Evolutionary conservation across 2,329 filamentous ascomycete species (phyloP).

Genomic region (Trichophaea hybrida): DNA sequence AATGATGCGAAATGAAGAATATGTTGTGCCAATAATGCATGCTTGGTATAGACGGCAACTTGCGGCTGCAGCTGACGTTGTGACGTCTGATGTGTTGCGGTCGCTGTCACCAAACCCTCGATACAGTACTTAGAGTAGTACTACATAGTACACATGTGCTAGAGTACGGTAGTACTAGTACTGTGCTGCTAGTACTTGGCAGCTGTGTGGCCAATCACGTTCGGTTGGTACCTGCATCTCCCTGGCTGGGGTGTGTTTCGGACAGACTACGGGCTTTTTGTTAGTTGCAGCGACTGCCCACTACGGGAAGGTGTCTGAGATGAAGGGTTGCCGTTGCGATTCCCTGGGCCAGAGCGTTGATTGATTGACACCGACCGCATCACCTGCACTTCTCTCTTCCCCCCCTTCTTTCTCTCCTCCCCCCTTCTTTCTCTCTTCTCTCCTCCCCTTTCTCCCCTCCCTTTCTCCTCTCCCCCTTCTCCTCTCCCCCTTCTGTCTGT

Average conservation of each 20-base stretch:
- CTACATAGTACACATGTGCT: too few species aligned
- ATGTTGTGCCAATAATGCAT: too few species aligned
- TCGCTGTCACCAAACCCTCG: too few species aligned
- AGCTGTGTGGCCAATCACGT: background rate
- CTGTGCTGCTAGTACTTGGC: background rate
- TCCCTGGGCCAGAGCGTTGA: background rate
- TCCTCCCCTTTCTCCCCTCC: background rate
- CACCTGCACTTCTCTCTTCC: background rate
- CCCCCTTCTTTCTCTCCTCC: background rate
- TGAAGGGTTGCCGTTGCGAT: background rate
- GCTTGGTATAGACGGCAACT: too few species aligned
- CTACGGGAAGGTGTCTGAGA: background rate
- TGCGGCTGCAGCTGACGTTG: too few species aligned
- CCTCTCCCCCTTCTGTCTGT: slow-evolving; percentile 3
- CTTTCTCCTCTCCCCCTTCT: background rate
- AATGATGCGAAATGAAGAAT: too few species aligned
- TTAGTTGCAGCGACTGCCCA: background rate
- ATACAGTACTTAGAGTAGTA: too few species aligned
- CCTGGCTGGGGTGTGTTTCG: slow-evolving; percentile 1
- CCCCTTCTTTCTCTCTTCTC: background rate
- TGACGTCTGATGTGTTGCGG: too few species aligned
- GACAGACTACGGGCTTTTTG: slow-evolving; percentile 4
- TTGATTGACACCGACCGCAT: background rate
- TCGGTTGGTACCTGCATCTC: background rate
- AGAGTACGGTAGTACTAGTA: too few species aligned